phyloP scores from a whole-genome alignment of 1,139 yeast genomes.

The Magnusiomyces tetraspermus region DNA sequence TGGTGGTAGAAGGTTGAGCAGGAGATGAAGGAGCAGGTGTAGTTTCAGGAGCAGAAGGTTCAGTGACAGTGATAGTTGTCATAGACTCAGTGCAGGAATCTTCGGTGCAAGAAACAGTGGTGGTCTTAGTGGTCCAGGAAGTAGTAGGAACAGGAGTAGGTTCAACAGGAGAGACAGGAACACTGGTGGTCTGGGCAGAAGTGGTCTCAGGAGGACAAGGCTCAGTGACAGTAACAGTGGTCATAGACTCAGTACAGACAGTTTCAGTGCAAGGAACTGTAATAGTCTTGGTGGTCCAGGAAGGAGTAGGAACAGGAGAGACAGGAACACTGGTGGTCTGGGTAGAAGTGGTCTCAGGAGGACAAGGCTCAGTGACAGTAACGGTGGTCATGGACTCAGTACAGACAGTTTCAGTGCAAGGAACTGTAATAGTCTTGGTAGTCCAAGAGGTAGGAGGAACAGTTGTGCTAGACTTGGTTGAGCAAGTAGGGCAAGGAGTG shows the following conservation, averaged over 20 bases:
- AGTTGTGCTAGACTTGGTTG: neutral
- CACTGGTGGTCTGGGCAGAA: neutral
- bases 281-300: neutral
- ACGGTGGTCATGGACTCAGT: neutral
- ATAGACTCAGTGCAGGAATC: neutral
- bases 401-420: neutral
- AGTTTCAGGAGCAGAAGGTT: neutral
- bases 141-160: neutral
- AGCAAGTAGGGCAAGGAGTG: neutral
- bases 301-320: neutral
- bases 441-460: neutral
- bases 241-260: neutral
- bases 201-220: neutral
- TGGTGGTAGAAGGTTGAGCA: neutral
- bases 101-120: neutral
- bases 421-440: neutral
- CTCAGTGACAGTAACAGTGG: neutral
- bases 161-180: neutral
- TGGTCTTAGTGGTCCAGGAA: neutral
- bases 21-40: neutral
- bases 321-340: neutral
- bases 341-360: neutral
- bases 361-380: neutral
- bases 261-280: neutral
- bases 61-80: neutral